Conservation (phyloP, 345 rosid species). For the Pistacia integerrima region DNA sequence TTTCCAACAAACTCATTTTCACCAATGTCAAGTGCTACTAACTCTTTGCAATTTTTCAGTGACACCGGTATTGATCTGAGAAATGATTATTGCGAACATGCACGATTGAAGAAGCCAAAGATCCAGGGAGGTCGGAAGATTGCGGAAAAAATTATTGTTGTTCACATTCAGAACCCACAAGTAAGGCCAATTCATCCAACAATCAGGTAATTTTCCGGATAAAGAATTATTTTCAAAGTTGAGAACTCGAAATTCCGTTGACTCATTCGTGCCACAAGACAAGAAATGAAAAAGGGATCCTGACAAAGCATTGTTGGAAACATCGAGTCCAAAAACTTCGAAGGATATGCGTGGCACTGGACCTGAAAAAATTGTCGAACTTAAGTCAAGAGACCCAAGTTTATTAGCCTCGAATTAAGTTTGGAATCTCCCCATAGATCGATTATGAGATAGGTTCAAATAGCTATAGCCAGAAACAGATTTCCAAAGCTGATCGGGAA, state of each 20-base stretch:
- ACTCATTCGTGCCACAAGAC: constrained; percentile 1
- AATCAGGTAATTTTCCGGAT: constrained; percentile 29
- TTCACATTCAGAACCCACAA: constrained; percentile 16
- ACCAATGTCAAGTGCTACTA: too few relatives aligned
- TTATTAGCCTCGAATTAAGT: background rate
- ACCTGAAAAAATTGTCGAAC: constrained; percentile 23
- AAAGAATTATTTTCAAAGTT: constrained; percentile 21
- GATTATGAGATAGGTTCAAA: constrained; percentile 28
- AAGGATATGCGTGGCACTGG: constrained; percentile 16
- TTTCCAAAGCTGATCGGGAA: constrained; percentile 34
- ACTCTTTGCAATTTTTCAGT: too few relatives aligned
- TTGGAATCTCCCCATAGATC: constrained; percentile 17
- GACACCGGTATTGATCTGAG: too few relatives aligned
- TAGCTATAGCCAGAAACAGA: background rate
- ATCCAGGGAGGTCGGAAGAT: constrained; percentile 21
- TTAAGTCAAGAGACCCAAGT: constrained; percentile 8
- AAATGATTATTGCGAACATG: too few relatives aligned
- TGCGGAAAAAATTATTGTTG: constrained; percentile 18
- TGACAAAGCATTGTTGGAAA: constrained; percentile 29
- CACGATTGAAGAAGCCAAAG: too few relatives aligned
- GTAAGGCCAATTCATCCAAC: constrained; percentile 23
- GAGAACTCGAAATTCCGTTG: constrained; percentile 4
- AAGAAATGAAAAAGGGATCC: constrained; percentile 25
- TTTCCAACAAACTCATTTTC: too few relatives aligned
- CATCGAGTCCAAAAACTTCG: background rate